Evolutionary conservation across 495 filamentous ascomycete genomes (phyloP), one percentile per base, ranked within the genome.

Genomic region (Xylaria scruposa): DNA sequence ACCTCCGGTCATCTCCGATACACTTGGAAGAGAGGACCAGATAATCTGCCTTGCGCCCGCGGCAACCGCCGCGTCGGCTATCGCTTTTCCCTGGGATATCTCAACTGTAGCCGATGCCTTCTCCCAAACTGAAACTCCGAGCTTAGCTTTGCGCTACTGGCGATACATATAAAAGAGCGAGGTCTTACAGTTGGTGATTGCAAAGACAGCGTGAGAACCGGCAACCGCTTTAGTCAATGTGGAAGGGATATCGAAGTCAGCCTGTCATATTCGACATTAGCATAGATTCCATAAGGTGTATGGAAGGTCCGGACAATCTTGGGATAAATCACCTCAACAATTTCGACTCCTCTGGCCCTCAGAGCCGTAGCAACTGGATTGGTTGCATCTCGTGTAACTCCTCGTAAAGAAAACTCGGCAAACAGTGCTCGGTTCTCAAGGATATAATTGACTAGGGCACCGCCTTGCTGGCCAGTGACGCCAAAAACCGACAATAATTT

Each of bases 21-120:
- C 24, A 24, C 5, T 54, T 17, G 24, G 51, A 10, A 54, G 51
- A 54, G 51, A 54, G 10, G 51, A 54, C 51, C 51, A 54, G 51
- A 54, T 54, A 24, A 54, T 29, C 24, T 54, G 51, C 3, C 12
- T 54, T 17, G 12, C 51, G 24, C 51, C 51, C 8, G 51, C 51
- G 26, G 51, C 51, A 12, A 54, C 51, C 24, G 51, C 51, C 51
- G 51, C 51, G 8, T 54, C 51, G 10, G 51, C 51, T 13, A 54
- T 54, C 24, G 51, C 51, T 29, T 54, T 54, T 54, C 51, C 51
- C 12, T 54, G 51, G 51, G 51, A 54, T 54, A 54, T 54, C 12
- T 54, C 51, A 29, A 54, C 24, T 1, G 51, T 6, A 6, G 24
- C 51, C 17, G 51, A 54, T 3, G 51, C 51, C 15, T 54, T 12